Evolutionary conservation across 2,329 filamentous ascomycete species (phyloP), one percentile per base, ranked within the genome.

Genomic region (Biscogniauxia marginata): DNA sequence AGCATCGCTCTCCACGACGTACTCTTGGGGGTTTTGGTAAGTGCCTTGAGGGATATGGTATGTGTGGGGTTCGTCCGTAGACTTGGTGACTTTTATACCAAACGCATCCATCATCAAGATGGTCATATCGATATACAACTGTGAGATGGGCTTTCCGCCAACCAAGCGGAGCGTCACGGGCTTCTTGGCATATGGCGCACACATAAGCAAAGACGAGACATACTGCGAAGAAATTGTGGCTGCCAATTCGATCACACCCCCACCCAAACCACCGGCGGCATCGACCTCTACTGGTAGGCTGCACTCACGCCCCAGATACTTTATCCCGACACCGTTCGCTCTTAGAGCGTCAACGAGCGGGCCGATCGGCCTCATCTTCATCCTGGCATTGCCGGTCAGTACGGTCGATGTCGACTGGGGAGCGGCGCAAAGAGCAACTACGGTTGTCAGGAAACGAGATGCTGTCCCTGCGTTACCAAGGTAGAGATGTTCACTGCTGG

Each of bases 221-320:
- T 98, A 99, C 75, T 99, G 95, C n/a, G 95, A 98, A 7, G 95
- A 99, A 16, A 98, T 89, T 45, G 95, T 98, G 0, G 95, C 95
- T 9, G 93, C 91, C 55, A 99, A 82, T 71, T 96, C 90, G 65
- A 99, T 97, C 23, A 89, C 81, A 39, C 95, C 95, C 54, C 93
- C 93, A 48, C 86, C 84, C 63, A 97, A 88, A 3, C 93, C 93
- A 49, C 87, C 88, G 21, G 89, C 89, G 47, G 95, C 92, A 59
- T 88, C 84, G 50, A 99, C 88, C 56, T 87, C 85, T 11, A 99
- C 77, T 0, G 95, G 95, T 45, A 99, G 79, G 71, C 93, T 96
- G 61, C 89, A 85, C 62, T 91, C 84, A 62, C 87, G 88, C 67
- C 93, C 93, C 45, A 96, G 75, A 70, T 96, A 99, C 58, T 91